Percentiles rank a stretch among this genome's conserved stretches.
Conservation (phyloP, 306 rosid species). For the Erythrophleum fordii region DNA sequence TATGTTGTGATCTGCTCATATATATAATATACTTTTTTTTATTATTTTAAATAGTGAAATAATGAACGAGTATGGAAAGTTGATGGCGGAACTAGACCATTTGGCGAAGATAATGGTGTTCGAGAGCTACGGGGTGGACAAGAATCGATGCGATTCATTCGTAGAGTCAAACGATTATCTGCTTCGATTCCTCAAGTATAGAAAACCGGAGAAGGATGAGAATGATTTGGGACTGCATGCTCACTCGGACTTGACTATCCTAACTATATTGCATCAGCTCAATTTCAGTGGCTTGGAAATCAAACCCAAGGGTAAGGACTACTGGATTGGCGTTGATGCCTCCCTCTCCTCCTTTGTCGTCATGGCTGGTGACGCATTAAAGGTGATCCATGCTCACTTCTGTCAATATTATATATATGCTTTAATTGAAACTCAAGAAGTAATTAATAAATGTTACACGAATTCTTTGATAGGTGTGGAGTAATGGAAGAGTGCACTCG, state of each 20-base stretch:
- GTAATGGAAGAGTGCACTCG: conserved; percentile 42
- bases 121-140: conserved; percentile 48
- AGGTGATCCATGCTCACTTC: conserved; percentile 15
- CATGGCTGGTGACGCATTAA: conserved; percentile 53
- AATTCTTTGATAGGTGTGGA: conserved; percentile 42
- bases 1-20: background rate
- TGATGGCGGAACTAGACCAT: conserved; percentile 36
- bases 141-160: conserved; percentile 20
- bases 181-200: conserved; percentile 42
- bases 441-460: background rate
- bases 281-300: conserved; percentile 46
- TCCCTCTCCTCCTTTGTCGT: conserved; percentile 36
- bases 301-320: conserved; percentile 36
- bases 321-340: conserved; percentile 38
- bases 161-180: conserved; percentile 40
- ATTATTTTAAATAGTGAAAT: conserved; percentile 28
- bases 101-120: conserved; percentile 47
- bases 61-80: conserved; percentile 27
- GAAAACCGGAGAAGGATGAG: conserved; percentile 33
- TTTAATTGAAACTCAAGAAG: background rate
- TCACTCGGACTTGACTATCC: conserved; percentile 44
- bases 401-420: background rate
- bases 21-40: background rate
- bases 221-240: conserved; percentile 27
- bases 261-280: conserved; percentile 42